phyloP scores from a whole-genome alignment of 2,329 filamentous ascomycete genomes.

The Fusarium subtropicale region DNA sequence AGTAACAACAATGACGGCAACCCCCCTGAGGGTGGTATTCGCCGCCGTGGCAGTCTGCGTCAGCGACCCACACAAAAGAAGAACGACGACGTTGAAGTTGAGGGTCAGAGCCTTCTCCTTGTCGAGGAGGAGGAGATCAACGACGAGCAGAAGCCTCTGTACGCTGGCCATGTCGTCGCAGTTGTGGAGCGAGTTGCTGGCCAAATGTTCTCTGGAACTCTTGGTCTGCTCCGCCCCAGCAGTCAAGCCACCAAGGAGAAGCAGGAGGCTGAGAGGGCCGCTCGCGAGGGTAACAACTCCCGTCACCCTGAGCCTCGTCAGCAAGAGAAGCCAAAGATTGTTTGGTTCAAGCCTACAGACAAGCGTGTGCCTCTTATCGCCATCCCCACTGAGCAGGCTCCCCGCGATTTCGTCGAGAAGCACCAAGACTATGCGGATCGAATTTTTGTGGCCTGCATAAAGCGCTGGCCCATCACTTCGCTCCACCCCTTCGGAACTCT shows the following conservation, averaged over 20 bases:
- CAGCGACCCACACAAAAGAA: slow-evolving; percentile 99
- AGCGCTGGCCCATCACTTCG: slow-evolving; percentile 99
- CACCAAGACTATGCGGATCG: slow-evolving; percentile 97
- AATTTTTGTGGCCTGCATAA: slow-evolving; percentile 99
- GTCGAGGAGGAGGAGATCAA: slow-evolving; percentile 99
- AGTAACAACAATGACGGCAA: slow-evolving; percentile 71
- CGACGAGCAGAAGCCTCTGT: slow-evolving; percentile 96
- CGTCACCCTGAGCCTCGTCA: slow-evolving; percentile 80
- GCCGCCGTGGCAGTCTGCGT: slow-evolving; percentile 91
- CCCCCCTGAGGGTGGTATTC: slow-evolving; percentile 83
- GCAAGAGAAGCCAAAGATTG: slow-evolving; percentile 98
- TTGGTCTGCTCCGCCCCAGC: slow-evolving; percentile 92
- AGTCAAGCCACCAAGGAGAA: slow-evolving; percentile 99
- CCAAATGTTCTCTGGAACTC: slow-evolving; percentile 98
- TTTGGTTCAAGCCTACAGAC: slow-evolving; percentile 99
- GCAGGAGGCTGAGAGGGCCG: slow-evolving; percentile 94
- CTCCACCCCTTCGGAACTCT: slow-evolving; percentile 98
- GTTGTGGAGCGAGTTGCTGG: slow-evolving; percentile 97
- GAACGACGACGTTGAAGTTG: slow-evolving; percentile 98
- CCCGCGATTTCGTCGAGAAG: slow-evolving; percentile 97
- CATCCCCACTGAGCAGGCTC: slow-evolving; percentile 97
- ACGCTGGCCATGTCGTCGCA: slow-evolving; percentile 95
- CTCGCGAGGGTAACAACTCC: slow-evolving; percentile 80
- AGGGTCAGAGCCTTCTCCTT: slow-evolving; percentile 94
- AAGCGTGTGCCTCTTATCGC: slow-evolving; percentile 98